Base-by-base conservation (phyloP, 306 rosid genomes). In the Arachis stenosperma region DNA sequence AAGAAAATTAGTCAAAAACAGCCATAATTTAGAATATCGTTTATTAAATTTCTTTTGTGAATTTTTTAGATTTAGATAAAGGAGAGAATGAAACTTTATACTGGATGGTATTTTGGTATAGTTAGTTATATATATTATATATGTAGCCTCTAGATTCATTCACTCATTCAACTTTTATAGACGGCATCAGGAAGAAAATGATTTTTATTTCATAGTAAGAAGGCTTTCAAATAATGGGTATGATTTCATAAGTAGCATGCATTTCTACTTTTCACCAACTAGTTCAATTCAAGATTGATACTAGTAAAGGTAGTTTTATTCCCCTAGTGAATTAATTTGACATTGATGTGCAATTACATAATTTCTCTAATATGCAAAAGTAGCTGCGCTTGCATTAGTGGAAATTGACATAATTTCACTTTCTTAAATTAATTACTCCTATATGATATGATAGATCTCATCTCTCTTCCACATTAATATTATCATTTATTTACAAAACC, bases 401-500 rank as follows among this genome's bases (percentile, higher is more conserved):
- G 63, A 60, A n/a, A 1, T 36, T 33, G 46, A 60, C 44, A 4
- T 12, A 36, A 33, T 59, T 58, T 6, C 41, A 33, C 67, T 29
- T 55, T 43, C 55, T 50, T 71, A 33, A 33, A 33, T 4, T 33
- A 33, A 30, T 55, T 7, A 55, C 12, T 55, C 43, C 14, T 60
- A 33, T 60, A 22, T 22, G 27, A 33, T 60, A 22, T 22, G 27
- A 22, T 22, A 22, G 11, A 8, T 9, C 8, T 59, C 0, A 36
- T 30, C 44, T 47, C 39, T 71, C 51, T 51, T 61, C 54, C 77
- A 61, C 5, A 27, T 9, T 5, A 33, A 13, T 13, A 30, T 47
- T 47, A 5, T 57, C 47, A 62, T 3, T 62, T 52, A 52, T 27
- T 10, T 42, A 44, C 66, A 67, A 30, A 73, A 73, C 37, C 8